Conservation (phyloP, 1,284 basidiomycete genomes). For the Ceratobasidium sp. region DNA sequence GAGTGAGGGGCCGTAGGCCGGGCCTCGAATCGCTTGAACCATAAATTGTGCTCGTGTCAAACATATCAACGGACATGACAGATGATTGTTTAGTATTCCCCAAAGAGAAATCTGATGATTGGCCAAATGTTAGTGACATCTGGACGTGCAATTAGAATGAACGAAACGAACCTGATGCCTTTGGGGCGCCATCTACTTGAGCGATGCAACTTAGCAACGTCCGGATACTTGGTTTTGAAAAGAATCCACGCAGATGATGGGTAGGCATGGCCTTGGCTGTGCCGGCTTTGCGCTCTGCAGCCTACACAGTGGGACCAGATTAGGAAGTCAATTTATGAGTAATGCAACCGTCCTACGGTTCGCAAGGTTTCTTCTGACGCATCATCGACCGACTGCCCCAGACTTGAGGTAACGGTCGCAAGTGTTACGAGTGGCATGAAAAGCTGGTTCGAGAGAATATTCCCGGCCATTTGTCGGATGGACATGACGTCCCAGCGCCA, state of each 20-base stretch:
- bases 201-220: constrained; percentile 22
- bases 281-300: constrained; percentile 22
- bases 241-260: constrained; percentile 23
- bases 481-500: constrained; percentile 38
- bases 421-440: constrained; percentile 32
- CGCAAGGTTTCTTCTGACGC: constrained; percentile 7
- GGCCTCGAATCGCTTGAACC: background rate
- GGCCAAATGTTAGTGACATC: no score
- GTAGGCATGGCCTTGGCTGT: constrained; percentile 34
- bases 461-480: background rate
- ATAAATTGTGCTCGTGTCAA: constrained; percentile 4
- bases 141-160: no score
- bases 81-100: background rate
- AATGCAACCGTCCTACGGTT: background rate
- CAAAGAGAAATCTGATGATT: no score
- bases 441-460: constrained; percentile 16
- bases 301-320: background rate
- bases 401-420: constrained; percentile 11
- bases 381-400: constrained; percentile 5
- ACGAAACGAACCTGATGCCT: constrained; percentile 6
- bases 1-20: background rate
- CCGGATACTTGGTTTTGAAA: constrained; percentile 7
- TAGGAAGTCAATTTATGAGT: background rate
- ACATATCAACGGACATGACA: constrained; percentile 13
- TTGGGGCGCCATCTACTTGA: constrained; percentile 20